A percentile compares a stretch with the other conserved stretches of the same genome.
phyloP scores from a whole-genome alignment of 1,284 basidiomycete species.

The Puccinia novopanici region DNA sequence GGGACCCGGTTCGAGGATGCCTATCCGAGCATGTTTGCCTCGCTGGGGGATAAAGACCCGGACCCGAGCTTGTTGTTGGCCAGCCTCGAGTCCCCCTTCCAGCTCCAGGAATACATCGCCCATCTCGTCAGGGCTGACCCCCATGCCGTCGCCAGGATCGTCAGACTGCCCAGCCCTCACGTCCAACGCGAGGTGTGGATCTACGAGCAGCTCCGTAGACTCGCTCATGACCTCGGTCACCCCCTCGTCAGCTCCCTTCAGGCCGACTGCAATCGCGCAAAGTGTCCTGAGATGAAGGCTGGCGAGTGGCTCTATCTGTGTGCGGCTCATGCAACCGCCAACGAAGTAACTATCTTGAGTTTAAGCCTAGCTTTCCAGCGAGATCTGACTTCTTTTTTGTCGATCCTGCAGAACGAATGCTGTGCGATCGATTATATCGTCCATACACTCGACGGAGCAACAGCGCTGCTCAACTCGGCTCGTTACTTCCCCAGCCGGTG shows the following conservation, averaged over 20 bases:
- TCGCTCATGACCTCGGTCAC: constrained; percentile 86
- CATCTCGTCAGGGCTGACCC: constrained; percentile 80
- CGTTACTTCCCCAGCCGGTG: constrained; percentile 86
- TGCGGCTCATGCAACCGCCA: constrained; percentile 70
- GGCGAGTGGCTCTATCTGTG: constrained; percentile 95
- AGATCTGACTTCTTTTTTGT: too few species aligned
- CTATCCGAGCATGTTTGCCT: constrained; percentile 50
- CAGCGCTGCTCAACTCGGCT: constrained; percentile 86
- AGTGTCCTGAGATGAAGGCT: constrained; percentile 95
- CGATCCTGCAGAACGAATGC: constrained; percentile 82
- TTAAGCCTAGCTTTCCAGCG: too few species aligned
- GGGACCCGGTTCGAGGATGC: constrained; percentile 23
- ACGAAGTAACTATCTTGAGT: too few species aligned
- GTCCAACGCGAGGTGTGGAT: constrained; percentile 83
- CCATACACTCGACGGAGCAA: constrained; percentile 90
- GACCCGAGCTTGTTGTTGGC: constrained; percentile 56
- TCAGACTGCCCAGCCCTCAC: constrained; percentile 67
- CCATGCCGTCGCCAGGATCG: constrained; percentile 80
- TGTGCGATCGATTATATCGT: constrained; percentile 96
- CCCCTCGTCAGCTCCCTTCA: constrained; percentile 84
- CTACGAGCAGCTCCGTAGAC: constrained; percentile 86
- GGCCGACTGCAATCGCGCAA: constrained; percentile 75
- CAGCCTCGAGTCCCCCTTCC: constrained; percentile 79
- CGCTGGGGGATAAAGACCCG: constrained; percentile 51
- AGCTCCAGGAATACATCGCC: constrained; percentile 91